Percentiles rank a stretch among this genome's conserved stretches.
phyloP scores from a whole-genome alignment of 2,329 filamentous ascomycete species.

The Ceratocystis papillata region DNA sequence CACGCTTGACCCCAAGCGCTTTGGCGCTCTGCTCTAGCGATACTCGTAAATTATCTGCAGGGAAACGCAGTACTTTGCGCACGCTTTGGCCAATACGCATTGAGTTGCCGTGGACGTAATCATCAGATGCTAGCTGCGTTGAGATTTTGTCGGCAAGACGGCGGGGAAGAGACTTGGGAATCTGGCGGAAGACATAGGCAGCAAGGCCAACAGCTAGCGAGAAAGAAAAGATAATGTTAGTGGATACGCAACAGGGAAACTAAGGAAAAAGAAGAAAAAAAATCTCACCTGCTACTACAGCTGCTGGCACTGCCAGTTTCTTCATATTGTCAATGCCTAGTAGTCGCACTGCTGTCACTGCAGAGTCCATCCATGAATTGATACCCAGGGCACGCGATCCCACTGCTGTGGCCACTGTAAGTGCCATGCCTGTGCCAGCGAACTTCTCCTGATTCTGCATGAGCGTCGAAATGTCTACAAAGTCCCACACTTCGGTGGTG shows the following conservation, averaged over 20 bases:
- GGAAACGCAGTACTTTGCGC: conserved; percentile 76
- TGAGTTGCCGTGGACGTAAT: conserved; percentile 87
- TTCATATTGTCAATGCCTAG: conserved; percentile 72
- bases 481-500: conserved; percentile 80
- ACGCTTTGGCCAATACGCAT: conserved; percentile 74
- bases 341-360: conserved; percentile 67
- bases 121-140: conserved; percentile 64
- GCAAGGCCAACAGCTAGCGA: conserved; percentile 58
- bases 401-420: conserved; percentile 80
- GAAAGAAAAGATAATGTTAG: conserved; percentile 27
- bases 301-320: conserved; percentile 66
- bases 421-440: conserved; percentile 84
- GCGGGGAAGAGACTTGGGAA: conserved; percentile 77
- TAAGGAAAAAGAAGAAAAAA: neutral
- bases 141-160: conserved; percentile 79
- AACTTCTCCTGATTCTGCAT: conserved; percentile 90
- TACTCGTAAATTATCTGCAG: conserved; percentile 74
- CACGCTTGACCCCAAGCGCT: conserved; percentile 63
- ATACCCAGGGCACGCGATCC: conserved; percentile 73
- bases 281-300: conserved; percentile 65
- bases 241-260: conserved; percentile 19
- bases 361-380: conserved; percentile 80
- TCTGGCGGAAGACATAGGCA: conserved; percentile 73
- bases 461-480: conserved; percentile 75
- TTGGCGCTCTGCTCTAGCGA: conserved; percentile 77